phyloP scores from a whole-genome alignment of 2,329 filamentous ascomycete genomes.

The Fusarium neocosmosporiellum region DNA sequence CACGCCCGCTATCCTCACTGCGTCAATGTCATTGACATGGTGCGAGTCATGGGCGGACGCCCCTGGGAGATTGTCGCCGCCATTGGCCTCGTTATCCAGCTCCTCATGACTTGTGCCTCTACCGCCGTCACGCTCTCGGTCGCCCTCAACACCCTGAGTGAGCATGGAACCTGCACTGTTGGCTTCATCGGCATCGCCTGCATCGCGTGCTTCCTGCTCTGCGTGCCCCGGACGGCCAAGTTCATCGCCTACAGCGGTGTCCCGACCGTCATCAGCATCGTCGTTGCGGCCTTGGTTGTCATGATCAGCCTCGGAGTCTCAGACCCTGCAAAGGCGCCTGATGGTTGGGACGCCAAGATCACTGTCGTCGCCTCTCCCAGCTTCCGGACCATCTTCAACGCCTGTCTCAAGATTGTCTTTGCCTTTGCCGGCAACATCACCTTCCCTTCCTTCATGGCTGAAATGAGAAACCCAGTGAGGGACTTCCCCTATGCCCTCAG shows the following conservation, averaged over 20 bases:
- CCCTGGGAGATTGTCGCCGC: background rate
- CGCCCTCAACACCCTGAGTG: background rate
- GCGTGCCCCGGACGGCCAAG: conserved; percentile 1
- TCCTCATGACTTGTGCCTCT: conserved; percentile 8
- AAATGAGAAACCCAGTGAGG: conserved; percentile 27
- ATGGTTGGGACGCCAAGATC: conserved; percentile 16
- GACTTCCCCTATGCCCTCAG: conserved; percentile 25
- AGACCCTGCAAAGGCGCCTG: background rate
- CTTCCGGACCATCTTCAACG: conserved; percentile 14
- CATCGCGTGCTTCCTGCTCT: background rate
- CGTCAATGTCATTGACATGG: conserved; percentile 75
- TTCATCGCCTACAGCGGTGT: conserved; percentile 6
- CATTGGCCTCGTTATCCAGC: conserved; percentile 1
- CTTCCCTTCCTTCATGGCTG: conserved; percentile 31
- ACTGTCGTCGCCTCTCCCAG: background rate
- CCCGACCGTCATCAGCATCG: conserved; percentile 6
- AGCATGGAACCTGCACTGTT: background rate
- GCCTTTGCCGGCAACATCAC: conserved; percentile 32
- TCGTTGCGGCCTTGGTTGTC: conserved; percentile 4
- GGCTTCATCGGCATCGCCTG: background rate
- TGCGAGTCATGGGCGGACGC: conserved; percentile 58
- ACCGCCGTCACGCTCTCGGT: conserved; percentile 8
- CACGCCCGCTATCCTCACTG: conserved; percentile 74
- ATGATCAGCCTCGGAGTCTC: conserved; percentile 9
- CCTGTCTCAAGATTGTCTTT: conserved; percentile 22